phyloP scores from a whole-genome alignment of 768 basidiomycete species.

The Tylopilus felleus region DNA sequence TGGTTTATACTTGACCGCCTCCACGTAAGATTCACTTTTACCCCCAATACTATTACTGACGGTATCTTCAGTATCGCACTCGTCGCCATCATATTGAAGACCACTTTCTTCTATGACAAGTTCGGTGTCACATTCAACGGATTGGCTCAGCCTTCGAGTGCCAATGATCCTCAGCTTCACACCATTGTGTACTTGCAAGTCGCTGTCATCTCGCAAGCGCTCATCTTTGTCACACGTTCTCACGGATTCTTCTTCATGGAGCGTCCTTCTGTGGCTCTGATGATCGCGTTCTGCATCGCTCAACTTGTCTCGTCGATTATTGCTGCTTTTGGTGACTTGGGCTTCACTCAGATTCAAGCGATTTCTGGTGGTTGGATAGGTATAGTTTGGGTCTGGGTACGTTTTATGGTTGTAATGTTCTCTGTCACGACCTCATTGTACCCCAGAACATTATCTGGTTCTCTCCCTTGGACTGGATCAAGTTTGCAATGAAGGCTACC shows the following conservation, averaged over 20 bases:
- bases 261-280: constrained; percentile 83
- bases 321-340: constrained; percentile 89
- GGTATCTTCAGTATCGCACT: constrained; percentile 57
- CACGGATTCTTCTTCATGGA: constrained; percentile 98
- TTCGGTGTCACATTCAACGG: constrained; percentile 65
- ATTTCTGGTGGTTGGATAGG: constrained; percentile 96
- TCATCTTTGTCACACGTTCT: constrained; percentile 95
- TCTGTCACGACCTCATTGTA: constrained; percentile 8
- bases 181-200: constrained; percentile 94
- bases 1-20: constrained; percentile 87
- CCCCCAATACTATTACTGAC: constrained; percentile 8
- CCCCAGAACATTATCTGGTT: constrained; percentile 92
- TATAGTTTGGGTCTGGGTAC: constrained; percentile 94
- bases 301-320: constrained; percentile 96
- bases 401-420: constrained; percentile 33
- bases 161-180: constrained; percentile 75
- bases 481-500: constrained; percentile 94
- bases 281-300: constrained; percentile 88
- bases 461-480: constrained; percentile 91
- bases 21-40: constrained; percentile 62
- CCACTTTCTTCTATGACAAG: constrained; percentile 83
- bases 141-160: constrained; percentile 20
- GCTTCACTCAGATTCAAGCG: constrained; percentile 78
- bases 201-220: constrained; percentile 97
- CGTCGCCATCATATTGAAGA: constrained; percentile 81